A percentile compares a stretch with the other conserved stretches of the same genome.
phyloP scores from a whole-genome alignment of 768 basidiomycete species.

The Sutorius australiensis region DNA sequence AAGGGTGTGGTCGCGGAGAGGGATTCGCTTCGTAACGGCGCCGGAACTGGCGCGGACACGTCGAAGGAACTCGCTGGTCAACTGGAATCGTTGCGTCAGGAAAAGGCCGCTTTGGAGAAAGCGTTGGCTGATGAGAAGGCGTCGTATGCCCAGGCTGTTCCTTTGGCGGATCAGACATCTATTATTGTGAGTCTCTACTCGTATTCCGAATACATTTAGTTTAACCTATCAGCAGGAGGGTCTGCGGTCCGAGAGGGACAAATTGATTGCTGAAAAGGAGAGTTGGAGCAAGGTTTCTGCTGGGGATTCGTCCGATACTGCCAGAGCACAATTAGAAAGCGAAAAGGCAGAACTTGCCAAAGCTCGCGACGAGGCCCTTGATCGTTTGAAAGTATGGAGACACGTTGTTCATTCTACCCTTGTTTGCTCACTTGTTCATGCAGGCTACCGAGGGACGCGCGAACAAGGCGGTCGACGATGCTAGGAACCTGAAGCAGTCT shows the following conservation, averaged over 20 bases:
- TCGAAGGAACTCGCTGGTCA: constrained; percentile 34
- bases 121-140: constrained; percentile 37
- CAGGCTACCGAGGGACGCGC: constrained; percentile 42
- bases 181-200: constrained; percentile 31
- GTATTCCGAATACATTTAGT: neutral
- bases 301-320: constrained; percentile 28
- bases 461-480: constrained; percentile 43
- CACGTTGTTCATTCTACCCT: neutral
- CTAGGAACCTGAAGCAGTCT: constrained; percentile 36
- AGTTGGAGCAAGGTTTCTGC: constrained; percentile 25
- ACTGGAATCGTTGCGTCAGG: constrained; percentile 34
- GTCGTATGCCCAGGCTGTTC: constrained; percentile 12
- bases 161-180: constrained; percentile 22
- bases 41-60: constrained; percentile 13
- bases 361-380: constrained; percentile 55
- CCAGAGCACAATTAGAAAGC: constrained; percentile 46
- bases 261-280: constrained; percentile 57
- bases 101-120: constrained; percentile 39
- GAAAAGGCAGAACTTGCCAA: constrained; percentile 59
- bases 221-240: constrained; percentile 38
- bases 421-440: constrained; percentile 1
- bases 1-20: constrained; percentile 29
- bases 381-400: constrained; percentile 51
- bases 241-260: constrained; percentile 58
- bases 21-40: constrained; percentile 22